A percentile compares a stretch with the other conserved stretches of the same genome.
Conservation (phyloP, 2,329 filamentous ascomycete genomes). For the Phoma sp. region DNA sequence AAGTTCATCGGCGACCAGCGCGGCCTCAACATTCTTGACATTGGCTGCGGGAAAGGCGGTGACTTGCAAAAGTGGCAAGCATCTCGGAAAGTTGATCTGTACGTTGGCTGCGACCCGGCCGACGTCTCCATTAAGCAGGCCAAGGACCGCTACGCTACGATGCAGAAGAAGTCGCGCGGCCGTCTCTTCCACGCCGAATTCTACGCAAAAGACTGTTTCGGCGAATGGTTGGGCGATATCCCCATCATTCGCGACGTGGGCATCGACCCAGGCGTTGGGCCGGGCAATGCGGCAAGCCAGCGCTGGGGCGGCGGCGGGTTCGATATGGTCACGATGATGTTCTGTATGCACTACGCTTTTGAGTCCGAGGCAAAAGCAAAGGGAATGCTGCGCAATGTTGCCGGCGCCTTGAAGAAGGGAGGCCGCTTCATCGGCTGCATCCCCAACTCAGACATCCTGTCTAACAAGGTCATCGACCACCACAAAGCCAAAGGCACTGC, state of each 20-base stretch:
- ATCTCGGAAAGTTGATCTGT: constrained; percentile 85
- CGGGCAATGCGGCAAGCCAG: constrained; percentile 62
- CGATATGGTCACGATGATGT: constrained; percentile 98
- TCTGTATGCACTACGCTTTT: constrained; percentile 98
- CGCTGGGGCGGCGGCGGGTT: constrained; percentile 78
- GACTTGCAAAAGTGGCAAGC: constrained; percentile 96
- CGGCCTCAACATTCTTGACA: constrained; percentile 82
- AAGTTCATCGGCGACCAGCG: constrained; percentile 69
- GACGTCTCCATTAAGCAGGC: constrained; percentile 93
- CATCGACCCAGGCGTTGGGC: constrained; percentile 75
- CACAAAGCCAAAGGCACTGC: constrained; percentile 61
- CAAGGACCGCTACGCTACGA: constrained; percentile 77
- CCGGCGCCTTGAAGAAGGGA: constrained; percentile 88
- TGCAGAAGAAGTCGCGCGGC: constrained; percentile 64
- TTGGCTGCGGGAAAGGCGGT: constrained; percentile 96
- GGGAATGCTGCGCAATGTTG: constrained; percentile 91
- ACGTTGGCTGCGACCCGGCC: constrained; percentile 92
- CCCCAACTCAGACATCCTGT: constrained; percentile 93
- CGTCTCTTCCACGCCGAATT: constrained; percentile 84
- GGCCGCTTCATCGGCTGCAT: constrained; percentile 94
- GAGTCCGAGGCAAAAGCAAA: constrained; percentile 89
- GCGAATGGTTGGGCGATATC: constrained; percentile 79
- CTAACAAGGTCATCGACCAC: constrained; percentile 76
- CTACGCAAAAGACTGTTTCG: constrained; percentile 89
- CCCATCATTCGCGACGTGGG: constrained; percentile 85